Percentiles rank a stretch among this genome's conserved stretches.
phyloP scores from a whole-genome alignment of 2,329 filamentous ascomycete genomes.

The Aspergillus brunneoviolaceus region DNA sequence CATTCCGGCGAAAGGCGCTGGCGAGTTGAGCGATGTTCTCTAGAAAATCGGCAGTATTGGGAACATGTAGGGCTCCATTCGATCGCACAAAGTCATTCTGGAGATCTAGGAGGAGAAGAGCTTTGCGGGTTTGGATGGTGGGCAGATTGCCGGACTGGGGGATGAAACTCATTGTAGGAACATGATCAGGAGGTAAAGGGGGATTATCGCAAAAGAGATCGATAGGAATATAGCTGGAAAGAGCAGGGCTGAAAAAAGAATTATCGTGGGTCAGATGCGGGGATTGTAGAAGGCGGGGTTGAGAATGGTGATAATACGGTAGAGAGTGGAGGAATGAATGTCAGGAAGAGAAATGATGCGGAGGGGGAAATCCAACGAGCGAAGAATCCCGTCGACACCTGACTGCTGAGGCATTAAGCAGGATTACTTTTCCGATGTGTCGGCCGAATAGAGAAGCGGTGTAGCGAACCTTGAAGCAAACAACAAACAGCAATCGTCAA shows the following conservation, averaged over 20 bases:
- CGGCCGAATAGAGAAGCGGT: neutral
- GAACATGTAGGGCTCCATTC: constrained; percentile 66
- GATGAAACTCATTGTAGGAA: constrained; percentile 33
- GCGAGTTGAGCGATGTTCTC: constrained; percentile 66
- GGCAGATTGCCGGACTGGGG: constrained; percentile 38
- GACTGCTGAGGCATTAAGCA: neutral
- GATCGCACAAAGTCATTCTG: constrained; percentile 83
- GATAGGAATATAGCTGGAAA: neutral
- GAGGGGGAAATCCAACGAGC: neutral
- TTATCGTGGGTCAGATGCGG: too few species aligned
- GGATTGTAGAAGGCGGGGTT: too few species aligned
- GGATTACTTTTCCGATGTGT: neutral
- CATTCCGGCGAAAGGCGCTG: constrained; percentile 68
- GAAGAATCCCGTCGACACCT: neutral
- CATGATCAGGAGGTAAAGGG: constrained; percentile 22
- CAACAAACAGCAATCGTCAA: neutral
- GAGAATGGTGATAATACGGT: too few species aligned
- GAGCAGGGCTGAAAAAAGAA: too few species aligned
- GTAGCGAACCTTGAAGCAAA: neutral
- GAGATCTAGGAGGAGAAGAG: constrained; percentile 78
- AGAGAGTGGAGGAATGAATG: neutral
- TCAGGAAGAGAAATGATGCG: neutral
- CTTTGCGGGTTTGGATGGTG: constrained; percentile 60
- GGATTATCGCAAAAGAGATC: neutral
- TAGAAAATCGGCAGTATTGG: constrained; percentile 64